These are phyloP conservation scores for Yarrowia porcina DNA, from an alignment of 805 yeast genomes.

Conservation along the genomic window DNA sequence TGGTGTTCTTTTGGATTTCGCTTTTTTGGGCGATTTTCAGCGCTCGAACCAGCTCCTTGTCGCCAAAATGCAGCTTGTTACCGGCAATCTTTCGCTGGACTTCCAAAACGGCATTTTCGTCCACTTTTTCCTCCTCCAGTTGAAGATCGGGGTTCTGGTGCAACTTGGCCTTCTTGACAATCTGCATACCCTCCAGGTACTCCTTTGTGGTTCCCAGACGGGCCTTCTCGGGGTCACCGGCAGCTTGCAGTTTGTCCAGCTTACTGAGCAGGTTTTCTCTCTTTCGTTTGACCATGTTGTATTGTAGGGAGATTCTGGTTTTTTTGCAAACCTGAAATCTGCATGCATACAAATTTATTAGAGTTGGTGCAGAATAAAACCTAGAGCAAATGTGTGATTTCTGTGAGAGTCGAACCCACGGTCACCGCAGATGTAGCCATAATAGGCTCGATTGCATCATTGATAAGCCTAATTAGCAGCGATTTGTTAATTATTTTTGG, in stretches of 20 bases:
- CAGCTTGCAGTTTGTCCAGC: slow-evolving; percentile 11
- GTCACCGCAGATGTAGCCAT: neutral
- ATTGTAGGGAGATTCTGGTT: neutral
- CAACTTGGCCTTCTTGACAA: slow-evolving; percentile 15
- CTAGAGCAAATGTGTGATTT: too few relatives aligned
- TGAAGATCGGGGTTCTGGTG: slow-evolving; percentile 12
- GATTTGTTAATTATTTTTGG: too few relatives aligned
- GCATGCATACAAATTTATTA: slow-evolving; percentile 13
- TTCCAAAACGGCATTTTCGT: neutral
- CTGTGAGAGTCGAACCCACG: neutral
- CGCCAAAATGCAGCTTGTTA: slow-evolving; percentile 14
- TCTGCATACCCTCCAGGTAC: slow-evolving; percentile 8
- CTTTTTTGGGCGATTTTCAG: slow-evolving; percentile 10
- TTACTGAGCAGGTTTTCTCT: slow-evolving; percentile 8
- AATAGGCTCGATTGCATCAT: slow-evolving; percentile 13
- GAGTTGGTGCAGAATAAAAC: neutral
- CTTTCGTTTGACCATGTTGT: slow-evolving; percentile 13
- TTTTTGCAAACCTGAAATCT: neutral
- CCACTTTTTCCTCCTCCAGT: slow-evolving; percentile 1
- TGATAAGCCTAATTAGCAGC: too few relatives aligned
- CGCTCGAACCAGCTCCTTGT: slow-evolving; percentile 1
- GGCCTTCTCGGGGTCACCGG: slow-evolving; percentile 20
- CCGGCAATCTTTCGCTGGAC: slow-evolving; percentile 1
- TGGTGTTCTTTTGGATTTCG: neutral
- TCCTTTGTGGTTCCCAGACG: neutral